phyloP scores from a whole-genome alignment of 2,329 filamentous ascomycete species.

The Dryadomyces sulphureus region DNA sequence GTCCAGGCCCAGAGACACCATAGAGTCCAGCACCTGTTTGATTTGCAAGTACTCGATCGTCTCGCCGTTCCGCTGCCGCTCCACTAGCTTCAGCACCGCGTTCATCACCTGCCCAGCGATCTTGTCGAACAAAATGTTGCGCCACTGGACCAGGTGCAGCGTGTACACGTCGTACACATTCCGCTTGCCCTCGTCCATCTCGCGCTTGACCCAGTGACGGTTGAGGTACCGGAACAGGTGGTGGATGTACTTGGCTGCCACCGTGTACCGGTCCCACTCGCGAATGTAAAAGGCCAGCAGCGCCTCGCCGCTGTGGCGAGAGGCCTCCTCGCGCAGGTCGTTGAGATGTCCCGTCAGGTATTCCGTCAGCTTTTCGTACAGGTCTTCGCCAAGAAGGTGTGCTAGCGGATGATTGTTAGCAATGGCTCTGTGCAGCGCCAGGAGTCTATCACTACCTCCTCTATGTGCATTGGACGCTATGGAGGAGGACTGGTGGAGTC shows the following conservation, averaged over 20 bases:
- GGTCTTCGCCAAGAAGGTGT: conserved; percentile 85
- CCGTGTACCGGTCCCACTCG: conserved; percentile 93
- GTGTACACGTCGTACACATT: conserved; percentile 98
- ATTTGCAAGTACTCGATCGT: conserved; percentile 96
- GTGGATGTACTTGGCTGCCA: conserved; percentile 92
- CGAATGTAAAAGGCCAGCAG: conserved; percentile 86
- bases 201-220: conserved; percentile 95
- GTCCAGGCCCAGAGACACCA: conserved; percentile 86
- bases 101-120: conserved; percentile 87
- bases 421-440: not conserved
- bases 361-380: conserved; percentile 80
- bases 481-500: conserved; percentile 29
- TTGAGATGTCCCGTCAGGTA: conserved; percentile 70
- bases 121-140: conserved; percentile 71
- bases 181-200: conserved; percentile 98
- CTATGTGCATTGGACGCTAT: conserved; percentile 40
- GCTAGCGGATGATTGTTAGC: conserved; percentile 38
- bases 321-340: conserved; percentile 56
- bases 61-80: conserved; percentile 94
- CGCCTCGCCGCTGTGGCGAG: conserved; percentile 75
- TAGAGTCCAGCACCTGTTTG: conserved; percentile 92
- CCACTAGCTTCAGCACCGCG: conserved; percentile 84
- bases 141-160: conserved; percentile 89
- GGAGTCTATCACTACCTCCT: conserved; percentile 42
- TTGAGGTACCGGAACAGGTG: conserved; percentile 95